phyloP scores from a whole-genome alignment of 306 rosid genomes.

The Prunus kanzakura region DNA sequence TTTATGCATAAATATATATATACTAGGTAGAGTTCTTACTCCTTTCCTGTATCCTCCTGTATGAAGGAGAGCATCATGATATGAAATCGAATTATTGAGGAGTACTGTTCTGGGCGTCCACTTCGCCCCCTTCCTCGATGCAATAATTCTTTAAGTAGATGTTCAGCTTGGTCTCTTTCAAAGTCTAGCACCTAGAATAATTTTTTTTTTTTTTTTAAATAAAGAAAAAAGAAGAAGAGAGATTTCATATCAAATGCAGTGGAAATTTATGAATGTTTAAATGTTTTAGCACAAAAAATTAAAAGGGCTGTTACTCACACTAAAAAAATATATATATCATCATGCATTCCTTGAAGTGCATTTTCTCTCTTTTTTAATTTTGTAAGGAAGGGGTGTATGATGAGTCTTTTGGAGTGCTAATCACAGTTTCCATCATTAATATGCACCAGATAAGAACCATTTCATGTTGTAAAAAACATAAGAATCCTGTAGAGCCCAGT shows the following conservation, averaged over 20 bases:
- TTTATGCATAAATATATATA: background rate
- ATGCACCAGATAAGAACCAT: background rate
- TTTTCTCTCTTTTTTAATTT: too few relatives aligned
- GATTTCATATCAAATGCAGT: background rate
- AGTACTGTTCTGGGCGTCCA: slow-evolving; percentile 39
- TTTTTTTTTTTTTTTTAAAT: too few relatives aligned
- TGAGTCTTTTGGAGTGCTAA: too few relatives aligned
- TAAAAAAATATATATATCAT: too few relatives aligned
- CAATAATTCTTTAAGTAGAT: slow-evolving; percentile 35
- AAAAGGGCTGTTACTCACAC: too few relatives aligned
- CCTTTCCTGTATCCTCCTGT: slow-evolving; percentile 40
- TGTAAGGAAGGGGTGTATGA: too few relatives aligned
- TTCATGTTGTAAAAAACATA: background rate
- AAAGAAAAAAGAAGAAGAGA: too few relatives aligned
- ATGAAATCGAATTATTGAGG: slow-evolving; percentile 37
- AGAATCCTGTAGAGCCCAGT: background rate
- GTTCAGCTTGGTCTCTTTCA: slow-evolving; percentile 32
- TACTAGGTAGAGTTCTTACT: slow-evolving; percentile 28
- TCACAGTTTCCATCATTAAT: too few relatives aligned
- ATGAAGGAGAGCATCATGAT: slow-evolving; percentile 39
- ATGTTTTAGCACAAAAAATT: background rate
- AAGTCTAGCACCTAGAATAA: slow-evolving; percentile 32
- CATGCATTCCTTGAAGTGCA: too few relatives aligned
- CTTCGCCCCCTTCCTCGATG: slow-evolving; percentile 39
- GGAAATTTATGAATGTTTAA: background rate